Evolutionary conservation across 1,284 basidiomycete genomes (phyloP).

Genomic region (Melampsora abietis-canadensis): DNA sequence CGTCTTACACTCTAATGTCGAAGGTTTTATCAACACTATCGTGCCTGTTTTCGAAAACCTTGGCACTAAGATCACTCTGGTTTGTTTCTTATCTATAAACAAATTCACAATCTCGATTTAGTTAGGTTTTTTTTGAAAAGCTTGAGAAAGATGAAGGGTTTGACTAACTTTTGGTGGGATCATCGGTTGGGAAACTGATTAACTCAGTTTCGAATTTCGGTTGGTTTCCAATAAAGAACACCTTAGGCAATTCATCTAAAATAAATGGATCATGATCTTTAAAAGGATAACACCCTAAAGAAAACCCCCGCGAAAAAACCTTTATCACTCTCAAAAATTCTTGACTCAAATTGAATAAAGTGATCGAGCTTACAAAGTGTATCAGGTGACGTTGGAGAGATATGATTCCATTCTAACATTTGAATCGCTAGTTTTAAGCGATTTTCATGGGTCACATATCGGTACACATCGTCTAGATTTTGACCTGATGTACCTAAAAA

Average conservation of each 20-base stretch:
- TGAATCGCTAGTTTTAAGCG: slow-evolving; percentile 69
- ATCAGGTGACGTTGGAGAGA: slow-evolving; percentile 96
- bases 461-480: slow-evolving; percentile 89
- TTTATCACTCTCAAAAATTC: no score
- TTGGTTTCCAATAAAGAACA: slow-evolving; percentile 92
- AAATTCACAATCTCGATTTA: not conserved
- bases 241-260: slow-evolving; percentile 73
- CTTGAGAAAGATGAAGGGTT: slow-evolving; percentile 49
- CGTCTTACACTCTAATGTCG: slow-evolving; percentile 59
- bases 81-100: slow-evolving; percentile 46
- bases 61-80: slow-evolving; percentile 77
- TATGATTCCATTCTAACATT: slow-evolving; percentile 87
- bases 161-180: slow-evolving; percentile 46
- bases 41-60: slow-evolving; percentile 67
- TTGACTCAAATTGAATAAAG: not conserved
- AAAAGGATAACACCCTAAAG: slow-evolving; percentile 85
- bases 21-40: slow-evolving; percentile 64
- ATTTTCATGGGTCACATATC: slow-evolving; percentile 67
- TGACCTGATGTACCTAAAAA: slow-evolving; percentile 84
- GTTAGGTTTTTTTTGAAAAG: slow-evolving; percentile 42
- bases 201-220: slow-evolving; percentile 72
- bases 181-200: slow-evolving; percentile 56
- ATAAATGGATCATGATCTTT: slow-evolving; percentile 85
- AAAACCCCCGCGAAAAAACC: not conserved
- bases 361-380: slow-evolving; percentile 65